A percentile compares a stretch with the other conserved stretches of the same genome.
Evolutionary conservation across 371 early-diverging fungal genomes (phyloP).

Genomic region (Cokeromyces recurvatus): DNA sequence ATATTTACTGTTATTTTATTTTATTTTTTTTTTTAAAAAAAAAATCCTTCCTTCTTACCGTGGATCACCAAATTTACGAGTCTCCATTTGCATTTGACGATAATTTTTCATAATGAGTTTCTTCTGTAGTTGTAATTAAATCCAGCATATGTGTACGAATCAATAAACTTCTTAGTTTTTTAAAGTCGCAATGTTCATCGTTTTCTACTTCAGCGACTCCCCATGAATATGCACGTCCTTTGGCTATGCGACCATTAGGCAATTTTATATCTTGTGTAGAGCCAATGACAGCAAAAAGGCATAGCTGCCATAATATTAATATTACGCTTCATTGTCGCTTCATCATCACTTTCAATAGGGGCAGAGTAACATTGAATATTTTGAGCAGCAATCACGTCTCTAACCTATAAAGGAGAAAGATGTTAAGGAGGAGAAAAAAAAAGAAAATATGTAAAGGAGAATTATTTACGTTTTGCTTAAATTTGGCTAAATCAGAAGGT

Average conservation of each 20-base stretch:
- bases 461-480: constrained; percentile 70
- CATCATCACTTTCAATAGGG: constrained; percentile 85
- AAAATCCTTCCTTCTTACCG: no score
- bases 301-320: constrained; percentile 80
- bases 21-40: no score
- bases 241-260: constrained; percentile 69
- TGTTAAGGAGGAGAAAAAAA: neutral
- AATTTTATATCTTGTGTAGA: constrained; percentile 80
- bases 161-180: constrained; percentile 88
- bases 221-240: constrained; percentile 92
- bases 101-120: constrained; percentile 89
- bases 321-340: constrained; percentile 76
- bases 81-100: constrained; percentile 79
- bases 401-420: constrained; percentile 43
- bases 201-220: constrained; percentile 92
- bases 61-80: constrained; percentile 74
- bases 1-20: no score
- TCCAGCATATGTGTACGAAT: constrained; percentile 95
- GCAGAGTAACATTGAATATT: constrained; percentile 75
- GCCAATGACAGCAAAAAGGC: constrained; percentile 95
- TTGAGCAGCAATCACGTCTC: constrained; percentile 72
- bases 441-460: neutral
- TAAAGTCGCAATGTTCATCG: constrained; percentile 89
- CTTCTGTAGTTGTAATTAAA: constrained; percentile 85
- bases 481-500: constrained; percentile 70